Conservation (phyloP, 441 rosid genomes). For the Corymbia calophylla region DNA sequence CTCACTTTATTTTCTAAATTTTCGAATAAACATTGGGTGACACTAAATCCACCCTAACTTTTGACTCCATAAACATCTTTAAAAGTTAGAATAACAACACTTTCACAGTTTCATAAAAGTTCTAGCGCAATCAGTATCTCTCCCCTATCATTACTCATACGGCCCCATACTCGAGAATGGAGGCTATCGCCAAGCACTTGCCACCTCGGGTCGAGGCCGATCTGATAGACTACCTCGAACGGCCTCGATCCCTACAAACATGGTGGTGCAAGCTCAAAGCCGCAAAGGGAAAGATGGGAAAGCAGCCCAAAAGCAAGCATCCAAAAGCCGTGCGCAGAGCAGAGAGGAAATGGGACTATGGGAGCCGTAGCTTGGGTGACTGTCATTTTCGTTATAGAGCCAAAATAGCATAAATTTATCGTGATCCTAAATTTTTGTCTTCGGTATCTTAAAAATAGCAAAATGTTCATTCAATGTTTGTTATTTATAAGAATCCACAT, state of each 20-base stretch:
- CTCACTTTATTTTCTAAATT: not conserved
- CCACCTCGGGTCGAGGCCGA: not conserved
- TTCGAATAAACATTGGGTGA: not conserved
- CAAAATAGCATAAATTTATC: not conserved
- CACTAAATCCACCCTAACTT: not conserved
- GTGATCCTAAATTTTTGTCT: not conserved
- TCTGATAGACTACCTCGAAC: not conserved
- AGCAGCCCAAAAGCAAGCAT: not conserved
- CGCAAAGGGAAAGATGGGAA: not conserved
- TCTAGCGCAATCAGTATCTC: not conserved
- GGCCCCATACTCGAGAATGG: not conserved
- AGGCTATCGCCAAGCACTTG: not conserved
- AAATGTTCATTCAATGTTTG: not conserved
- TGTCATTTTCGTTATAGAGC: not conserved
- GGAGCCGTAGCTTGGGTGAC: not conserved
- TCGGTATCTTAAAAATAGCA: not conserved
- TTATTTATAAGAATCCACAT: not conserved
- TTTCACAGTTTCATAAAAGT: not conserved
- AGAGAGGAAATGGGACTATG: not conserved
- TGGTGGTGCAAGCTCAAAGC: not conserved
- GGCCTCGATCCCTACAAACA: not conserved
- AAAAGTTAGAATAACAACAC: not conserved
- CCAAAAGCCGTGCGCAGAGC: not conserved
- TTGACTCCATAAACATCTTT: not conserved
- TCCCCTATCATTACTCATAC: not conserved